Evolutionary conservation across 768 basidiomycete species (phyloP).

Genomic region (Obba rivulosa): DNA sequence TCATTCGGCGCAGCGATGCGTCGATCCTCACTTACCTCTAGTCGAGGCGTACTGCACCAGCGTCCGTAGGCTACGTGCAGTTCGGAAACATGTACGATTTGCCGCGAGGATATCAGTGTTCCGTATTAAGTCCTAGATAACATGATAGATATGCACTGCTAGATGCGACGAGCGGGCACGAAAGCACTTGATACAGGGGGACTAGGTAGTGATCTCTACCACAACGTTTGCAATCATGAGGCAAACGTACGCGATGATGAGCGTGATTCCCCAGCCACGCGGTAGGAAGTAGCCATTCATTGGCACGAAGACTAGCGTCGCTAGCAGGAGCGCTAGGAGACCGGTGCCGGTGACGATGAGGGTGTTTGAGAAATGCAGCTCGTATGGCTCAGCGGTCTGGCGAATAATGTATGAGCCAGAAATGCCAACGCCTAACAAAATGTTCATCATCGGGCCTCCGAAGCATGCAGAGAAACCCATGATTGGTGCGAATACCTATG

Average conservation of each 20-base stretch:
- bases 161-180: no score
- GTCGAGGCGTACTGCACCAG: no score
- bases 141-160: no score
- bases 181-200: no score
- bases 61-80: no score
- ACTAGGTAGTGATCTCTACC: constrained; percentile 52
- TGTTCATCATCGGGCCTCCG: constrained; percentile 90
- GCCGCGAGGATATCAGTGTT: no score
- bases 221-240: constrained; percentile 78
- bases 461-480: constrained; percentile 98
- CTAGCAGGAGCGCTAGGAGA: constrained; percentile 66
- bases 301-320: constrained; percentile 82
- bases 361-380: constrained; percentile 76
- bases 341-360: constrained; percentile 81
- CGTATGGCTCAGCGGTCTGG: constrained; percentile 55
- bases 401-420: constrained; percentile 84
- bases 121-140: no score
- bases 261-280: constrained; percentile 73
- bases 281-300: constrained; percentile 78
- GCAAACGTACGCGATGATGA: constrained; percentile 66
- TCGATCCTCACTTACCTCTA: no score
- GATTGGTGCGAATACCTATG: constrained; percentile 76
- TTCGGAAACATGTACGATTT: no score
- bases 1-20: no score
- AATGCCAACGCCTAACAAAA: constrained; percentile 85